A percentile compares a stretch with the other conserved stretches of the same genome.
These are phyloP conservation scores for Starmera caribaea DNA, from an alignment of 805 yeast species.

Conservation along the genomic window DNA sequence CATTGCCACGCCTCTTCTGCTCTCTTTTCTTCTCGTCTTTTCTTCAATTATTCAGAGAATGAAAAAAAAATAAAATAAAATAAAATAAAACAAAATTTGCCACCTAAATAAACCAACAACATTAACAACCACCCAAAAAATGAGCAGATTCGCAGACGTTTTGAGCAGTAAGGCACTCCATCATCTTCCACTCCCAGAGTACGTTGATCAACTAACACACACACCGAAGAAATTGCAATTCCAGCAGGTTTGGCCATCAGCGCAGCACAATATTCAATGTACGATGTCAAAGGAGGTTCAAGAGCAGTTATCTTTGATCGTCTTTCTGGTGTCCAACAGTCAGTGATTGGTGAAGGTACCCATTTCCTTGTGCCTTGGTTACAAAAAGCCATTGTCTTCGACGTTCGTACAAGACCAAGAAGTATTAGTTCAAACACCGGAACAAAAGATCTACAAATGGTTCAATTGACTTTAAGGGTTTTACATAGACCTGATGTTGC, in stretches of 20 bases:
- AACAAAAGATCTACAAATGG: slow-evolving; percentile 94
- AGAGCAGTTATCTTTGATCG: slow-evolving; percentile 95
- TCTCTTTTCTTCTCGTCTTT: not conserved
- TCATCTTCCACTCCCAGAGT: too few relatives aligned
- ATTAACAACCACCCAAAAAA: slow-evolving; percentile 1
- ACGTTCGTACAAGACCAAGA: slow-evolving; percentile 92
- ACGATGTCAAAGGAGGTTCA: slow-evolving; percentile 93
- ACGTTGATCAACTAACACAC: slow-evolving; percentile 19
- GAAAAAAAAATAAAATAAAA: too few relatives aligned
- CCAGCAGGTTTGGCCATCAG: slow-evolving; percentile 64
- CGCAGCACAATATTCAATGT: slow-evolving; percentile 74
- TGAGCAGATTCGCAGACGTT: not conserved
- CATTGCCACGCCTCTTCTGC: not conserved
- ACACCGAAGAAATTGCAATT: slow-evolving; percentile 39
- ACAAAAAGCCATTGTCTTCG: slow-evolving; percentile 82
- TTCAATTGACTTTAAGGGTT: slow-evolving; percentile 84
- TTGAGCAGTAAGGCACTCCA: slow-evolving; percentile 3
- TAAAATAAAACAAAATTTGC: too few relatives aligned
- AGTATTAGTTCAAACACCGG: slow-evolving; percentile 93
- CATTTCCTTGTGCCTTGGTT: slow-evolving; percentile 95
- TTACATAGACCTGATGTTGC: slow-evolving; percentile 88
- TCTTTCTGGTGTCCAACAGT: slow-evolving; percentile 74
- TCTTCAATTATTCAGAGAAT: slow-evolving; percentile 6
- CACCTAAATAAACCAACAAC: too few relatives aligned
- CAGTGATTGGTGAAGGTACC: slow-evolving; percentile 94